phyloP scores from a whole-genome alignment of 176 grass and related monocot genomes.

The Pharus latifolius region DNA sequence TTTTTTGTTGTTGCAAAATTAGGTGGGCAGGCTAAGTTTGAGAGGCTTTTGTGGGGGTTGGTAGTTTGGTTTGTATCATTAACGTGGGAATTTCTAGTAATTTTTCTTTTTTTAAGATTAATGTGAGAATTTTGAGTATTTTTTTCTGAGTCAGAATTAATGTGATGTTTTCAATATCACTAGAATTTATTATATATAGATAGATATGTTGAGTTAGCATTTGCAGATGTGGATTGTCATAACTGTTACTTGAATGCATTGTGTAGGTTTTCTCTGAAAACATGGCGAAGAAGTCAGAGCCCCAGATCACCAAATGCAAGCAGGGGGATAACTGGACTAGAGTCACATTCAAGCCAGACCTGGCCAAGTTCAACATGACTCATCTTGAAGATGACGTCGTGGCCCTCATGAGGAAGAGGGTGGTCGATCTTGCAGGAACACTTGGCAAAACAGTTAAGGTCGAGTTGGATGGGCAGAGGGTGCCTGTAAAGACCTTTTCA shows the following conservation, averaged over 20 bases:
- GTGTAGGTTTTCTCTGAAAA: slow-evolving; percentile 75
- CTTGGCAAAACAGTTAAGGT: slow-evolving; percentile 81
- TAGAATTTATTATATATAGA: too few relatives aligned
- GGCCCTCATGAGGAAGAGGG: slow-evolving; percentile 84
- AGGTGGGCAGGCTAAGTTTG: too few relatives aligned
- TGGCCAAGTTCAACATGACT: slow-evolving; percentile 80
- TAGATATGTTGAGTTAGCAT: too few relatives aligned
- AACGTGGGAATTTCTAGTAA: too few relatives aligned
- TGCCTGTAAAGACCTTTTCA: slow-evolving; percentile 39
- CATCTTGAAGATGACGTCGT: slow-evolving; percentile 77
- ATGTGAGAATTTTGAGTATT: too few relatives aligned
- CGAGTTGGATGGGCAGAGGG: slow-evolving; percentile 57
- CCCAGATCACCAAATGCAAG: slow-evolving; percentile 72
- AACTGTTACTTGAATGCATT: background rate
- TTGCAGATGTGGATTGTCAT: background rate
- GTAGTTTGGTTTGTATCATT: too few relatives aligned
- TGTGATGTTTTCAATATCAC: too few relatives aligned
- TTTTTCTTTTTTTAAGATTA: too few relatives aligned
- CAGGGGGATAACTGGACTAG: slow-evolving; percentile 74
- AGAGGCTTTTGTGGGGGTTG: too few relatives aligned
- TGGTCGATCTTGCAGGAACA: slow-evolving; percentile 76
- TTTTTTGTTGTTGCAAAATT: too few relatives aligned
- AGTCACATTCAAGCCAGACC: slow-evolving; percentile 77
- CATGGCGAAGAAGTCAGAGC: slow-evolving; percentile 68
- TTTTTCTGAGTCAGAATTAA: too few relatives aligned